Evolutionary conservation across 352 stramenopile genomes (phyloP), one percentile per base, ranked within the genome.

Genomic region (Lagenidium giganteum): DNA sequence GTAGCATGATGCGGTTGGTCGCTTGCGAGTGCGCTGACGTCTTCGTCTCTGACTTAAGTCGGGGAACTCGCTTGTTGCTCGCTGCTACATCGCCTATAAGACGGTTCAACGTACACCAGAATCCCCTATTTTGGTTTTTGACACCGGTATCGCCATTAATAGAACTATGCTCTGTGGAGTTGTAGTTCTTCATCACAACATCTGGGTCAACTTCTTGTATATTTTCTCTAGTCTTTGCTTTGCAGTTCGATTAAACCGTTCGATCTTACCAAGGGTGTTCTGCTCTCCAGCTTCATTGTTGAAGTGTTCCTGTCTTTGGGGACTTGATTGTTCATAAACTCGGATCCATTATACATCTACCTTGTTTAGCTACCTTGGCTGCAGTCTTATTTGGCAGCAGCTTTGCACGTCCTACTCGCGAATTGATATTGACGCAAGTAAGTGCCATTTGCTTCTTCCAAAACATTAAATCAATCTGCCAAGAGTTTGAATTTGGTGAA

Each of bases 201-300:
- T 20, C 47, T 56, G 45, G 11, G 51, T 62, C 13, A 67, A 18
- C 3, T 33, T 43, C 24, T 31, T 22, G 17, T 44, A 3, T 11
- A 70, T 57, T 34, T 52, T 54, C 24, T 51, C 59, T n/a, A 76
- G n/a, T 32, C 61, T 11, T 20, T 59, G 38, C 28, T 71, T 76
- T 0, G 71, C 0, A 0, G 57, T 71, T 47, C 57, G 20, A 52
- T 67, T 76, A 46, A 75, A 75, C 34, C 59, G 24, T 42, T 67
- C 62, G 18, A 73, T 71, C 39, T 73, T 73, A 21, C 62, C 66
- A 48, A 73, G 60, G 1, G 57, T 65, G 7, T 29, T 29, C 26
- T 74, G 55, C 49, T 78, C 58, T 28, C 55, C 61, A 3, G 42
- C 34, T 20, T 70, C 66, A 26, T 67, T 70, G 20, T 70, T 72